These are phyloP conservation scores for Capsicum chinense DNA, from an alignment of 257 asterid species.

Conservation along the genomic window DNA sequence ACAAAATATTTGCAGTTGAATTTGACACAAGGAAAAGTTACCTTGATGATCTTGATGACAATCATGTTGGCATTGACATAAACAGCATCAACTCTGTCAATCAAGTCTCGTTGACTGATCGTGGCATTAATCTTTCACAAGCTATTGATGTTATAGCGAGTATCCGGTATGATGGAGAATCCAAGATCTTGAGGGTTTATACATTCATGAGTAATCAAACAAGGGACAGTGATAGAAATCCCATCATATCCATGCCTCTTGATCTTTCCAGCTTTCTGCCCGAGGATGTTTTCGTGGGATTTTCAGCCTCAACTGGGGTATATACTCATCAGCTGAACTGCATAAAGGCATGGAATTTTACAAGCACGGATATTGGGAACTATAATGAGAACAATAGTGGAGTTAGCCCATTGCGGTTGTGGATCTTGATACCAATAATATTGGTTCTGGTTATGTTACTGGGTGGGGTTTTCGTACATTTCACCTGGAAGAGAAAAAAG, in stretches of 20 bases:
- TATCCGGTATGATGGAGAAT: constrained; percentile 28
- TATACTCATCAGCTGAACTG: constrained; percentile 28
- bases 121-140: constrained; percentile 28
- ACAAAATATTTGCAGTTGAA: constrained; percentile 29
- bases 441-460: background rate
- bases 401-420: constrained; percentile 18
- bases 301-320: constrained; percentile 36
- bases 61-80: constrained; percentile 37
- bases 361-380: constrained; percentile 27
- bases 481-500: constrained; percentile 22
- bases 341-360: constrained; percentile 32
- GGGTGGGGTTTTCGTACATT: background rate
- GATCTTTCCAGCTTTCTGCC: constrained; percentile 21
- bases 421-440: constrained; percentile 32
- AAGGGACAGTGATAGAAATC: constrained; percentile 9
- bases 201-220: constrained; percentile 16
- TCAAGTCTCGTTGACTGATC: constrained; percentile 13
- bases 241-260: constrained; percentile 24
- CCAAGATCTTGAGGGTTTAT: constrained; percentile 15
- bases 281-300: constrained; percentile 30
- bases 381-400: background rate
- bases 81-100: constrained; percentile 29
- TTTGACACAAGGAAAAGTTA: constrained; percentile 32
- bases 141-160: constrained; percentile 27
- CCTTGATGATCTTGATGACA: constrained; percentile 33